These are phyloP conservation scores for Fusarium cicatricum DNA, from an alignment of 2,329 filamentous ascomycete genomes.

Conservation along the genomic window DNA sequence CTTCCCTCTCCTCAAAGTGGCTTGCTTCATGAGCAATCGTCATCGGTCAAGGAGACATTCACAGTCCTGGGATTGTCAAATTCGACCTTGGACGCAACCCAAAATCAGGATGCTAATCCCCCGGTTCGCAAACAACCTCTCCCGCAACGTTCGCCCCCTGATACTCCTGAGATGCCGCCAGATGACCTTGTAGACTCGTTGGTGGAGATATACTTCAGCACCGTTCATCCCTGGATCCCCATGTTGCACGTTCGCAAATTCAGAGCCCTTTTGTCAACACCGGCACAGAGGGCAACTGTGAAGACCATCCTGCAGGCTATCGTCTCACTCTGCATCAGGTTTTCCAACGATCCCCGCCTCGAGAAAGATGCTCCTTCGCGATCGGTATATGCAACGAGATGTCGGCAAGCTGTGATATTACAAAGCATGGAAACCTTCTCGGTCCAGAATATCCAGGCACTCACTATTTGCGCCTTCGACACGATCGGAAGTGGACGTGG, in stretches of 20 bases:
- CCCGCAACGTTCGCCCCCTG: background rate
- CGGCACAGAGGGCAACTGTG: slow-evolving; percentile 30
- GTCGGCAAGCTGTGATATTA: slow-evolving; percentile 44
- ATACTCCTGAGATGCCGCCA: slow-evolving; percentile 29
- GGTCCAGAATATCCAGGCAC: slow-evolving; percentile 46
- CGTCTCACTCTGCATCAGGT: slow-evolving; percentile 39
- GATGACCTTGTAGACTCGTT: slow-evolving; percentile 46
- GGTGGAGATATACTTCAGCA: slow-evolving; percentile 47
- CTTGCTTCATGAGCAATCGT: slow-evolving; percentile 11
- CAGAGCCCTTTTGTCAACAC: slow-evolving; percentile 9
- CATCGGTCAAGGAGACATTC: slow-evolving; percentile 1
- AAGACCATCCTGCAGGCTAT: slow-evolving; percentile 50
- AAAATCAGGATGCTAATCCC: no score
- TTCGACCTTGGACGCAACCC: no score
- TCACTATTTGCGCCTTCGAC: slow-evolving; percentile 49
- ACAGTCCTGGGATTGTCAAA: no score
- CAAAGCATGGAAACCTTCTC: slow-evolving; percentile 48
- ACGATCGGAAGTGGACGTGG: slow-evolving; percentile 48
- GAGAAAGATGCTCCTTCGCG: slow-evolving; percentile 23
- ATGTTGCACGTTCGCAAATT: slow-evolving; percentile 42
- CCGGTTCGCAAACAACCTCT: no score
- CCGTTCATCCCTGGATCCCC: slow-evolving; percentile 51
- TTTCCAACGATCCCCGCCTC: slow-evolving; percentile 41
- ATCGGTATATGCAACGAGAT: slow-evolving; percentile 41
- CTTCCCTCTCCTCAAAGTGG: background rate